Base-by-base conservation (phyloP, 306 rosid genomes). In the Glycine soja region DNA sequence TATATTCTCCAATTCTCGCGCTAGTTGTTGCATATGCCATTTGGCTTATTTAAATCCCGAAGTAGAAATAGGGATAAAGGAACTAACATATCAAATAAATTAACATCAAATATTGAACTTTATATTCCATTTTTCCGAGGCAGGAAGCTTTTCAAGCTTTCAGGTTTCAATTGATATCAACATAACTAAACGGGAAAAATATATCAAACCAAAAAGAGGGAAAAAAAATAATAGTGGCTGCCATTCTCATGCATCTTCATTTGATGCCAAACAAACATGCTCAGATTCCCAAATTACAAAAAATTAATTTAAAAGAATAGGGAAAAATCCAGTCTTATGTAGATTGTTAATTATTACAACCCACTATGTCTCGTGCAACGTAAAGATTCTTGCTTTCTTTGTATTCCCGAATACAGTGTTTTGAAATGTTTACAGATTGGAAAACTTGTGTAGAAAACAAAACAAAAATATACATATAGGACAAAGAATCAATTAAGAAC, bases 401-500 rank as follows among this genome's bases (percentile, higher is more conserved):
- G 76, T 75, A 56, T 68, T 46, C 73, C 51, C 76, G 68, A 78
- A 71, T 64, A 75, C 32, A 75, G 65, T 64, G 56, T 53, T 7
- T 54, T 59, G 68, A 82, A 76, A 66, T 12, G 74, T 7, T 57
- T 67, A 81, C 72, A 85, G 65, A 19, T 51, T 65, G 42, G 53
- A 47, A 59, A 80, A 14, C 71, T 47, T 58, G 48, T 40, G 72
- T 61, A 71, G 78, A 85, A 66, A 80, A 43, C 65, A 70, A 74
- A 77, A 57, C 11, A 78, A 65, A 70, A 48, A 74, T 57, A 45
- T 64, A 80, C 71, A 80, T 36, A 63, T 57, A 57, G 67, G 77
- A 70, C 52, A 87, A 83, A 76, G 67, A 81, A 87, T 83, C 52
- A 80, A 79, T 80, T 81, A 71, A 34, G 71, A 85, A 59, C 30